Percentiles rank a stretch among this genome's conserved stretches.
These are phyloP conservation scores for Podospora fimiseda DNA, from an alignment of 495 filamentous ascomycete genomes.

Conservation along the genomic window DNA sequence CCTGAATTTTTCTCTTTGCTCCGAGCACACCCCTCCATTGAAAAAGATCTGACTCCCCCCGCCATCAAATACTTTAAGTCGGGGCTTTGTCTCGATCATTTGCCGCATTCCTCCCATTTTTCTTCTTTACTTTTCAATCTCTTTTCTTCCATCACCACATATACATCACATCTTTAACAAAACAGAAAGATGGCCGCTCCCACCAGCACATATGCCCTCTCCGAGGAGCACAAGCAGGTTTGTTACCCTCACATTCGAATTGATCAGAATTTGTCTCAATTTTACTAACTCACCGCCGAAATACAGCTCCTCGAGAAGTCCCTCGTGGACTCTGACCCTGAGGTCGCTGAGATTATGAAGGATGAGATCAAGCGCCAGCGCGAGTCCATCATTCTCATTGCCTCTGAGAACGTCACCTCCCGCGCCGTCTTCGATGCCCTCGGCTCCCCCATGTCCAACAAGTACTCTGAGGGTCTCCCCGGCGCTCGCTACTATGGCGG, in stretches of 20 bases:
- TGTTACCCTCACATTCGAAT: slow-evolving; percentile 26
- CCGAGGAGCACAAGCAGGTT: slow-evolving; percentile 82
- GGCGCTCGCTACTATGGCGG: slow-evolving; percentile 98
- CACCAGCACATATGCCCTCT: slow-evolving; percentile 66
- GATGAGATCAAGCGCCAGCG: slow-evolving; percentile 94
- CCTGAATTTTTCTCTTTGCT: slow-evolving; percentile 12
- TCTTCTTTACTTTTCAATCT: slow-evolving; percentile 2
- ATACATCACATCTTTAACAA: no score
- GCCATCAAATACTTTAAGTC: not conserved
- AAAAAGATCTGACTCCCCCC: not conserved
- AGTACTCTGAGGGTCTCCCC: slow-evolving; percentile 98
- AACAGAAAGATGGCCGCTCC: slow-evolving; percentile 36
- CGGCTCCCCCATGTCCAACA: slow-evolving; percentile 91
- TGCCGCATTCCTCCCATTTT: slow-evolving; percentile 8
- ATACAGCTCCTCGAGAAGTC: slow-evolving; percentile 84
- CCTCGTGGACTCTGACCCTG: slow-evolving; percentile 78
- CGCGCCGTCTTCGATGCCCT: slow-evolving; percentile 85
- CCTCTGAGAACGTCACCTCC: slow-evolving; percentile 86
- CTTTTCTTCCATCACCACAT: slow-evolving; percentile 7
- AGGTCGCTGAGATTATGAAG: slow-evolving; percentile 92
- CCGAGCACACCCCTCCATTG: slow-evolving; percentile 9
- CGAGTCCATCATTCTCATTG: slow-evolving; percentile 97
- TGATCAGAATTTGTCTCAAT: slow-evolving; percentile 3
- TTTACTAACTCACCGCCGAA: slow-evolving; percentile 46
- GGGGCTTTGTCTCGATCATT: slow-evolving; percentile 5